Evolutionary conservation across 2,329 filamentous ascomycete genomes (phyloP).

Genomic region (Alternaria alternata): DNA sequence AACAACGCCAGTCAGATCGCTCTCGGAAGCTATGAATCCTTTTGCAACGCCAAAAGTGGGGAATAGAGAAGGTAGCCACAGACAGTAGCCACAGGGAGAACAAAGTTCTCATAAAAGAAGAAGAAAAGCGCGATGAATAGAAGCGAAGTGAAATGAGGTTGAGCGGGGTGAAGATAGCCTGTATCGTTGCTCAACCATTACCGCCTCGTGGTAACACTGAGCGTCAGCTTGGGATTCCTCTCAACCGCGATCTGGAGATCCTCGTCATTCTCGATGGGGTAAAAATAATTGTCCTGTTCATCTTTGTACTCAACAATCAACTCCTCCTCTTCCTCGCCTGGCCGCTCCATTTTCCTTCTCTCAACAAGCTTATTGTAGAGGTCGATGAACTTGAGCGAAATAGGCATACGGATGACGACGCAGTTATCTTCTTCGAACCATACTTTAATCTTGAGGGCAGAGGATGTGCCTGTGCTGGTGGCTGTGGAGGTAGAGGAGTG

Average conservation of each 20-base stretch:
- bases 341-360: conserved; percentile 73
- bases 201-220: conserved; percentile 56
- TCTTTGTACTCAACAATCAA: conserved; percentile 87
- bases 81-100: background rate
- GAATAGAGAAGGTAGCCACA: conserved; percentile 7
- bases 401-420: conserved; percentile 87
- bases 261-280: conserved; percentile 77
- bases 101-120: conserved; percentile 4
- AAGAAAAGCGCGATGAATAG: conserved; percentile 13
- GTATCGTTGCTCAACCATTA: background rate
- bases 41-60: conserved; percentile 23
- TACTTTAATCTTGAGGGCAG: conserved; percentile 85
- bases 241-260: conserved; percentile 83
- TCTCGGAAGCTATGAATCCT: conserved; percentile 16
- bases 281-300: conserved; percentile 77
- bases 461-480: conserved; percentile 40
- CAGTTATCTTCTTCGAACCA: conserved; percentile 87
- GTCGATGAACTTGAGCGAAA: conserved; percentile 78
- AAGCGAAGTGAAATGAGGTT: background rate
- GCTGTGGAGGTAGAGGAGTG: conserved; percentile 47
- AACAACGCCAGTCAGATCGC: conserved; percentile 11
- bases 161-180: background rate
- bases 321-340: conserved; percentile 64
- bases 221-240: conserved; percentile 84
- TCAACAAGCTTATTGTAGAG: conserved; percentile 86